Conservation (phyloP, 2,329 filamentous ascomycete genomes). For the Cadophora sp. region DNA sequence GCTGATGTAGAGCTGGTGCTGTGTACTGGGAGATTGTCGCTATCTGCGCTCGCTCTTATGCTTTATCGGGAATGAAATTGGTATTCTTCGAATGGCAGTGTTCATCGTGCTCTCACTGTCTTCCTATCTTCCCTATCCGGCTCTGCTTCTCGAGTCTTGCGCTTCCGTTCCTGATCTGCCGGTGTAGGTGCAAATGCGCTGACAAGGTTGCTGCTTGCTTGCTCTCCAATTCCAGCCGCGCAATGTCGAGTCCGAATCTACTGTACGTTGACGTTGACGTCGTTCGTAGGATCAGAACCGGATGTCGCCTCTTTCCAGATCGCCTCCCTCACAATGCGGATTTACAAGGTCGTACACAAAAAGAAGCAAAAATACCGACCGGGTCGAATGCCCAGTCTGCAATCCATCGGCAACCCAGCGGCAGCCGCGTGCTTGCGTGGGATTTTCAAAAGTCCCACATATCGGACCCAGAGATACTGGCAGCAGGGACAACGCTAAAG, state of each 20-base stretch:
- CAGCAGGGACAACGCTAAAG: background rate
- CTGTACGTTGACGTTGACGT: slow-evolving; percentile 1
- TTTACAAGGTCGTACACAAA: background rate
- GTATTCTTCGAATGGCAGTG: background rate
- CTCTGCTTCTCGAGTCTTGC: background rate
- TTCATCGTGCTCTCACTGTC: slow-evolving; percentile 18
- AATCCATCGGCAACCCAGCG: slow-evolving; percentile 7
- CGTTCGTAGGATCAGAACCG: background rate
- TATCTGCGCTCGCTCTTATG: background rate
- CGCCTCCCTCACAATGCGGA: background rate
- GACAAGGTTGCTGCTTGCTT: background rate
- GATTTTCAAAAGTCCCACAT: slow-evolving; percentile 7
- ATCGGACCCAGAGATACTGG: background rate
- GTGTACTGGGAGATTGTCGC: background rate
- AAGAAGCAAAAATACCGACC: background rate
- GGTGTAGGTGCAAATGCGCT: background rate
- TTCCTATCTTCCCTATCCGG: background rate
- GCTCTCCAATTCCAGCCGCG: background rate
- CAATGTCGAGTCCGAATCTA: background rate
- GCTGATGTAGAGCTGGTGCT: background rate
- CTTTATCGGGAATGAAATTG: background rate
- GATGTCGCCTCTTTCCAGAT: slow-evolving; percentile 11
- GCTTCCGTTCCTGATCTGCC: background rate
- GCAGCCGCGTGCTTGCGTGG: slow-evolving; percentile 10
- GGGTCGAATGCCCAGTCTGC: background rate